Conservation (phyloP, 495 filamentous ascomycete species). For the Neurospora sp. region DNA sequence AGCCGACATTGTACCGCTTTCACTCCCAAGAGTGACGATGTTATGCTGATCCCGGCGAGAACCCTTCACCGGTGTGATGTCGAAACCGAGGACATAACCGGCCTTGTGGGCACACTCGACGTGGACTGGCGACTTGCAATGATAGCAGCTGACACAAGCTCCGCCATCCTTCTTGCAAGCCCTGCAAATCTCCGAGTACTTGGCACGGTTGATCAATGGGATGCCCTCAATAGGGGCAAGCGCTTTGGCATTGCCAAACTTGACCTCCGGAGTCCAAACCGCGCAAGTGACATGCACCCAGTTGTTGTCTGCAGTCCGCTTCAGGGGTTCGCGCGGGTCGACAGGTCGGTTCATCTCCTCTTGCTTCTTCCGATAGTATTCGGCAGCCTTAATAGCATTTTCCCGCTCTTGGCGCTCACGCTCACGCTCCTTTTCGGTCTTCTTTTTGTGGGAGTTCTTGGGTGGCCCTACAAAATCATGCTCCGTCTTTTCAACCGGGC, state of each 20-base stretch:
- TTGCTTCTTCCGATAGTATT: constrained; percentile 74
- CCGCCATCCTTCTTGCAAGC: constrained; percentile 64
- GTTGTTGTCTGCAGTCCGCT: constrained; percentile 86
- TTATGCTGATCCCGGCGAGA: constrained; percentile 67
- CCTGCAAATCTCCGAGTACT: constrained; percentile 68
- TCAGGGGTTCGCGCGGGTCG: constrained; percentile 82
- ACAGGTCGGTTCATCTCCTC: constrained; percentile 69
- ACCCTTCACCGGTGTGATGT: constrained; percentile 81
- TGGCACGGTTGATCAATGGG: constrained; percentile 56
- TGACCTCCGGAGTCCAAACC: constrained; percentile 82
- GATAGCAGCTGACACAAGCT: constrained; percentile 72
- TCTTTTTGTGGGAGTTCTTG: constrained; percentile 73
- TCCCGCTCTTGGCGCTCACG: constrained; percentile 80
- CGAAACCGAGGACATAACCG: constrained; percentile 76
- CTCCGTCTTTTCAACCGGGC: constrained; percentile 65
- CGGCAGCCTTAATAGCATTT: constrained; percentile 58
- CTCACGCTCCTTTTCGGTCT: constrained; percentile 83
- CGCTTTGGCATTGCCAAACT: constrained; percentile 72
- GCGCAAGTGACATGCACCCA: constrained; percentile 97
- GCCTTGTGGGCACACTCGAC: constrained; percentile 81
- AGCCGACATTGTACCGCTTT: constrained; percentile 66
- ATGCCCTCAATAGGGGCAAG: constrained; percentile 84
- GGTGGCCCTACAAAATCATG: constrained; percentile 77
- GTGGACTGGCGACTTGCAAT: constrained; percentile 75
- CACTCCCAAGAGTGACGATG: constrained; percentile 63